Percentiles rank a stretch among this genome's conserved stretches.
Evolutionary conservation across 306 rosid genomes (phyloP).

Genomic region (Gastrolobium bilobum): DNA sequence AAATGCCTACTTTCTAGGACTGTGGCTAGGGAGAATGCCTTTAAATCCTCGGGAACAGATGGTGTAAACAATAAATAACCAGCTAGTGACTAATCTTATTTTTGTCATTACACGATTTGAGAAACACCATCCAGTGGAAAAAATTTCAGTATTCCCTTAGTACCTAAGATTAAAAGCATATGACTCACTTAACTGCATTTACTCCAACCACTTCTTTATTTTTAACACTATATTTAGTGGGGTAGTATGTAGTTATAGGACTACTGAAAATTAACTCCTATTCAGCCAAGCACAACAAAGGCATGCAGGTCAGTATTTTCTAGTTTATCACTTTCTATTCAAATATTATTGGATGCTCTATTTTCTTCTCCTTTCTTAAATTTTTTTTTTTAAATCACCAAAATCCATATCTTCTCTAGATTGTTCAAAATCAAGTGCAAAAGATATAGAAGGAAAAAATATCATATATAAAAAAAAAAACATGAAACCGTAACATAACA

Average conservation of each 20-base stretch:
- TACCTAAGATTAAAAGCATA: too few species aligned
- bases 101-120: neutral
- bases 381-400: neutral
- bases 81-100: neutral
- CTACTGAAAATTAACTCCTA: neutral
- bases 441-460: neutral
- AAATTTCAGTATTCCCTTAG: too few species aligned
- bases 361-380: neutral
- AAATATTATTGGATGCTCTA: neutral
- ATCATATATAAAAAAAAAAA: neutral
- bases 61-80: neutral
- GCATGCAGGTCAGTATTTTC: neutral
- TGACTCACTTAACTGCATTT: too few species aligned
- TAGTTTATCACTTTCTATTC: conserved; percentile 13
- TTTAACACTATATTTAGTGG: too few species aligned
- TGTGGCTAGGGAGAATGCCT: neutral
- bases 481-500: neutral
- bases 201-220: too few species aligned
- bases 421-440: neutral
- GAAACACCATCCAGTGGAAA: neutral
- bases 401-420: neutral
- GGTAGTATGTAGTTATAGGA: too few species aligned
- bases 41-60: neutral
- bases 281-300: conserved; percentile 1
- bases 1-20: neutral